These are phyloP conservation scores for Lyophyllum decastes DNA, from an alignment of 768 basidiomycete species.

Conservation along the genomic window DNA sequence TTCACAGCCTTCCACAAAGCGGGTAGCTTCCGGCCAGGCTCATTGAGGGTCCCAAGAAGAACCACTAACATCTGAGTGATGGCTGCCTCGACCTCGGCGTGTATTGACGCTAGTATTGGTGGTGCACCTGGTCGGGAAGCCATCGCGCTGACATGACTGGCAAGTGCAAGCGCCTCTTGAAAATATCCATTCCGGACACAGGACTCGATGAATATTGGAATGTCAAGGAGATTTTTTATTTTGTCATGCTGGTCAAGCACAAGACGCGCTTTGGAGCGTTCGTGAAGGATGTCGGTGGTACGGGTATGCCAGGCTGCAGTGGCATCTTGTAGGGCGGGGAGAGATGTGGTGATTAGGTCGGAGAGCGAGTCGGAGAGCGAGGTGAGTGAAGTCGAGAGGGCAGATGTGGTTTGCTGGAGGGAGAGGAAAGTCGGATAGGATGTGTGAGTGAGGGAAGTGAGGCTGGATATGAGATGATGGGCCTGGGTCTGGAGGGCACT, in stretches of 20 bases:
- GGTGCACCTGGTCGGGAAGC: slow-evolving; percentile 44
- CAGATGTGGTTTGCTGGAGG: slow-evolving; percentile 78
- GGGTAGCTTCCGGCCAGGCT: slow-evolving; percentile 82
- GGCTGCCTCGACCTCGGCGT: slow-evolving; percentile 67
- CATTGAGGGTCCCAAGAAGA: slow-evolving; percentile 76
- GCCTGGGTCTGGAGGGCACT: slow-evolving; percentile 78
- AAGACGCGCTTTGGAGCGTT: slow-evolving; percentile 73
- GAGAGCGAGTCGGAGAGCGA: slow-evolving; percentile 77
- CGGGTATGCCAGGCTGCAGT: slow-evolving; percentile 71
- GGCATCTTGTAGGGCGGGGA: slow-evolving; percentile 77
- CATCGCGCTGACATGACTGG: slow-evolving; percentile 65
- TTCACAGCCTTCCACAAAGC: slow-evolving; percentile 88
- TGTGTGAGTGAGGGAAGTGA: slow-evolving; percentile 87
- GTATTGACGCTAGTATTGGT: slow-evolving; percentile 59
- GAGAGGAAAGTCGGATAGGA: slow-evolving; percentile 92
- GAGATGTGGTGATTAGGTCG: slow-evolving; percentile 59
- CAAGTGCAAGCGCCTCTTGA: slow-evolving; percentile 86
- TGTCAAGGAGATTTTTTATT: slow-evolving; percentile 86
- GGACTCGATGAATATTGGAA: slow-evolving; percentile 88
- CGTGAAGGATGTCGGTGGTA: slow-evolving; percentile 73
- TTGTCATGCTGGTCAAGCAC: slow-evolving; percentile 97
- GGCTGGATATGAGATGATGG: slow-evolving; percentile 83
- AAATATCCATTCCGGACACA: slow-evolving; percentile 94
- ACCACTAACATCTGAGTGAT: slow-evolving; percentile 75
- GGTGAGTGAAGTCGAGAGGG: slow-evolving; percentile 70